These are phyloP conservation scores for Filobasidium floriforme DNA, from an alignment of 768 basidiomycete genomes.

Conservation along the genomic window DNA sequence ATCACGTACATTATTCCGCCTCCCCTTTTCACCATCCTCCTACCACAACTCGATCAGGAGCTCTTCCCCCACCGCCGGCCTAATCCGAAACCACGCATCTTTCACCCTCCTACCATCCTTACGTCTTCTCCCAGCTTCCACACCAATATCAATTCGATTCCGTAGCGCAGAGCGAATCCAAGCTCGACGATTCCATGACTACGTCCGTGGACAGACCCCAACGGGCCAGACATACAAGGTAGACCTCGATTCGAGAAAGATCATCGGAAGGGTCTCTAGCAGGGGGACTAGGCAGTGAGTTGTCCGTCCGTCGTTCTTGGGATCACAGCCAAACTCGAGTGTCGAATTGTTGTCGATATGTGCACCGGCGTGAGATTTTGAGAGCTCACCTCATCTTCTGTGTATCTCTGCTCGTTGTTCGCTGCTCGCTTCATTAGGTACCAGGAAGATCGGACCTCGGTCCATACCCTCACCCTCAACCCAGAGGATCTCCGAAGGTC, in stretches of 20 bases:
- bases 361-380: no score
- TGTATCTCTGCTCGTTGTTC: no score
- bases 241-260: slow-evolving; percentile 60
- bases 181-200: background rate
- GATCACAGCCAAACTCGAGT: slow-evolving; percentile 25
- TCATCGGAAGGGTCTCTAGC: slow-evolving; percentile 67
- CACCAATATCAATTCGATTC: no score
- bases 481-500: slow-evolving; percentile 64
- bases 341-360: no score
- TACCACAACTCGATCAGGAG: no score
- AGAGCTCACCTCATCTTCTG: no score
- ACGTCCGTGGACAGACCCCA: background rate
- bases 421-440: slow-evolving; percentile 49
- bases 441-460: slow-evolving; percentile 80
- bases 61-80: no score
- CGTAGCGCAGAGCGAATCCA: no score
- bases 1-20: background rate
- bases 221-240: slow-evolving; percentile 15
- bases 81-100: no score
- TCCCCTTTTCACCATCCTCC: background rate
- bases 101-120: no score
- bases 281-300: slow-evolving; percentile 66
- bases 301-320: background rate
- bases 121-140: no score
- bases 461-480: slow-evolving; percentile 65